phyloP scores from a whole-genome alignment of 73 alveolate species.

The Paramecium tetraurelia region DNA sequence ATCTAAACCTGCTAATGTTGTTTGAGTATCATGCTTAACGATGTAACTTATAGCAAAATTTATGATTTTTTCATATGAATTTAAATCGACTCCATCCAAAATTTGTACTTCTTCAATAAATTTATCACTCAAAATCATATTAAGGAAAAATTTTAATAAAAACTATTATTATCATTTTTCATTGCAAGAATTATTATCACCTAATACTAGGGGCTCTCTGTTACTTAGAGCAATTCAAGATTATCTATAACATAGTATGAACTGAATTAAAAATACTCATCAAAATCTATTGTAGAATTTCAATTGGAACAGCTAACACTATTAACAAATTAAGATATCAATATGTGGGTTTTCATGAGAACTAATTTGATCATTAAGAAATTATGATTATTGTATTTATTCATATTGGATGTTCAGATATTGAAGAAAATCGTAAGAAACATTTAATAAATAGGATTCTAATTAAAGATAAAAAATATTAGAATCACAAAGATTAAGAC shows the following conservation, averaged over 20 bases:
- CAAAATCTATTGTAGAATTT: too few species aligned
- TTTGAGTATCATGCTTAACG: slow-evolving; percentile 35
- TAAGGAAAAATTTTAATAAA: not conserved
- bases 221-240: too few species aligned
- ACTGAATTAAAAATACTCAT: too few species aligned
- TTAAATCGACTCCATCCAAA: not conserved
- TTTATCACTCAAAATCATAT: slow-evolving; percentile 35
- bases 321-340: too few species aligned
- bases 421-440: too few species aligned
- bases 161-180: not conserved
- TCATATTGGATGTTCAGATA: too few species aligned
- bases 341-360: too few species aligned
- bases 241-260: too few species aligned
- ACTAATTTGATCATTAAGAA: too few species aligned
- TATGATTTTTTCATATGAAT: not conserved
- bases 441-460: not conserved
- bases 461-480: not conserved
- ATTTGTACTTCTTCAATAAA: not conserved
- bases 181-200: not conserved
- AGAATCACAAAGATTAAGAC: not conserved
- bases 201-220: not conserved
- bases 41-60: slow-evolving; percentile 13
- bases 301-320: too few species aligned
- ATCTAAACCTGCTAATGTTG: slow-evolving; percentile 29
- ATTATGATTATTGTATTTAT: too few species aligned